A percentile compares a stretch with the other conserved stretches of the same genome.
These are phyloP conservation scores for Volvox africanus DNA, from an alignment of 139 green algal genomes.

Conservation along the genomic window DNA sequence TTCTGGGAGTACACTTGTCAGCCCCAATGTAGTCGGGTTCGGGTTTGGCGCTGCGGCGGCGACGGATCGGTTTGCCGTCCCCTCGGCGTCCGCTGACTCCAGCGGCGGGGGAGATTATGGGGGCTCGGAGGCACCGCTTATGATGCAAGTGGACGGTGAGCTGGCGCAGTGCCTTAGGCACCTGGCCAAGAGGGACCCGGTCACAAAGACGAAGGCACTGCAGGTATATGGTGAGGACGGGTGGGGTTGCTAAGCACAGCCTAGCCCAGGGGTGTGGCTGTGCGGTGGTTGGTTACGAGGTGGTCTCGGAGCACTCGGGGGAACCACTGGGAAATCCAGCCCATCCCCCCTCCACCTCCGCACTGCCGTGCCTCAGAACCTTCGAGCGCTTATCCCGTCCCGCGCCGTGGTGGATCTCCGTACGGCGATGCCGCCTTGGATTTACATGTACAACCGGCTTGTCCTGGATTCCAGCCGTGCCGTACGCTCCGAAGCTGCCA, in stretches of 20 bases:
- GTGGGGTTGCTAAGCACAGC: too few relatives aligned
- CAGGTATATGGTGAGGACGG: constrained; percentile 56
- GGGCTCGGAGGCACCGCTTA: neutral
- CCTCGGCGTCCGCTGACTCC: neutral
- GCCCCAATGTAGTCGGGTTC: constrained; percentile 47
- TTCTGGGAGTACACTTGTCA: constrained; percentile 30
- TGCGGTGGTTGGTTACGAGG: too few relatives aligned
- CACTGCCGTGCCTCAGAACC: constrained; percentile 4
- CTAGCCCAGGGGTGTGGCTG: neutral
- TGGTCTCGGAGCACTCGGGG: neutral
- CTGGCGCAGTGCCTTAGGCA: constrained; percentile 80
- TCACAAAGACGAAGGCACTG: constrained; percentile 89
- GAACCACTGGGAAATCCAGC: neutral
- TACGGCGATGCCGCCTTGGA: constrained; percentile 75
- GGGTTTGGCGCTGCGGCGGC: constrained; percentile 51
- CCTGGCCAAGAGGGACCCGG: constrained; percentile 84
- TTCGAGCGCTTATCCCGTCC: constrained; percentile 58
- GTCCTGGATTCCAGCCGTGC: constrained; percentile 75
- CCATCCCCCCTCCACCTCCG: neutral
- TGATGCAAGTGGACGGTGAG: constrained; percentile 69
- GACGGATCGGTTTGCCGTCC: neutral
- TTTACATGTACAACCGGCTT: constrained; percentile 77
- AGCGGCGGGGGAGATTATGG: neutral
- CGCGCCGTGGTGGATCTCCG: constrained; percentile 53
- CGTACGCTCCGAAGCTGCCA: constrained; percentile 73